phyloP scores from a whole-genome alignment of 208 protist genomes.

The Wallacemonas sp. region DNA sequence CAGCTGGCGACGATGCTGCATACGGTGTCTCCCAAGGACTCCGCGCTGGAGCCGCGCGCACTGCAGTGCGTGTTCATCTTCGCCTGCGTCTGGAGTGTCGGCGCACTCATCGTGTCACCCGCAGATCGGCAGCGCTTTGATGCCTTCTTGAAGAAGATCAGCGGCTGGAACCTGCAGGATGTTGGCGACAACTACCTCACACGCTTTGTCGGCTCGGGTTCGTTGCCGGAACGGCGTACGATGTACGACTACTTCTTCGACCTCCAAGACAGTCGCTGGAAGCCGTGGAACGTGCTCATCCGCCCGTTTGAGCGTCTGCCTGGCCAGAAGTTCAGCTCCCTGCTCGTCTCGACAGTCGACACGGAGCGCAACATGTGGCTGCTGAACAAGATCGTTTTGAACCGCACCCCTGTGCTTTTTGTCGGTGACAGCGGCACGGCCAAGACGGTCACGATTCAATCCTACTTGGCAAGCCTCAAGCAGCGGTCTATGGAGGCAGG shows the following conservation, averaged over 20 bases:
- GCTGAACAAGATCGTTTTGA: constrained; percentile 92
- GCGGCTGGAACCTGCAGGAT: constrained; percentile 91
- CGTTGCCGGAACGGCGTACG: constrained; percentile 90
- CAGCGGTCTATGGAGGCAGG: constrained; percentile 37
- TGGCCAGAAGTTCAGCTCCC: constrained; percentile 92
- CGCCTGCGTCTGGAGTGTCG: constrained; percentile 96
- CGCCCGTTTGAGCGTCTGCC: constrained; percentile 86
- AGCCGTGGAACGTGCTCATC: constrained; percentile 94
- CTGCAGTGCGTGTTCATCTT: constrained; percentile 97
- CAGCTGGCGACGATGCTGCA: constrained; percentile 94
- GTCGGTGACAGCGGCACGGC: constrained; percentile 98
- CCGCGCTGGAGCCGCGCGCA: constrained; percentile 81
- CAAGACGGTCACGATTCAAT: constrained; percentile 98
- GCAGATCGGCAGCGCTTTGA: constrained; percentile 94
- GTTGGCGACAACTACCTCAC: constrained; percentile 89
- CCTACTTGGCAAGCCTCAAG: constrained; percentile 92
- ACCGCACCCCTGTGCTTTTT: constrained; percentile 93
- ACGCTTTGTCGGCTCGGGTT: constrained; percentile 89
- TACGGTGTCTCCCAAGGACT: constrained; percentile 71
- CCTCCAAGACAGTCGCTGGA: constrained; percentile 92
- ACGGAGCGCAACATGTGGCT: constrained; percentile 98
- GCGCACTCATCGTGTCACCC: constrained; percentile 77
- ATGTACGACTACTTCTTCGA: constrained; percentile 98
- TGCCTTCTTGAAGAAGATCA: constrained; percentile 92
- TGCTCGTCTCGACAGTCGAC: constrained; percentile 98